Evolutionary conservation across 106 monocot genomes (phyloP).

Genomic region (Phalaenopsis equestris): DNA sequence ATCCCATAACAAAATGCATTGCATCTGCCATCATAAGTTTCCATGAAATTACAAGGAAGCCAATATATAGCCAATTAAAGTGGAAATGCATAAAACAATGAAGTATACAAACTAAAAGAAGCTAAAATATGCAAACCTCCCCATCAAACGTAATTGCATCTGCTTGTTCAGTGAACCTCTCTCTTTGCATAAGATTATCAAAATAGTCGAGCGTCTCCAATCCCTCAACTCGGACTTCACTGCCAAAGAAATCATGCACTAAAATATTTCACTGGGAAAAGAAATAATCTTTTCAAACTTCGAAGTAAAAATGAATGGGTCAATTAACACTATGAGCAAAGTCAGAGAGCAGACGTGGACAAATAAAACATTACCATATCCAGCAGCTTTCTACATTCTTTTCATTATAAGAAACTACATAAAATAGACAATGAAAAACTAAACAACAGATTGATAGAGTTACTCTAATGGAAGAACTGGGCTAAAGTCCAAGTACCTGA

Average conservation of each 20-base stretch:
- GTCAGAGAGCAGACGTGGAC: neutral
- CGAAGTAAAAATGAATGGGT: neutral
- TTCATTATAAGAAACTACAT: neutral
- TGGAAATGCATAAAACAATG: neutral
- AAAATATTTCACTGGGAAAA: neutral
- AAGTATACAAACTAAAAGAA: neutral
- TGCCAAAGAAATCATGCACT: constrained; percentile 18
- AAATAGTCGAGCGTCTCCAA: constrained; percentile 72
- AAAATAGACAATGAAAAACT: neutral
- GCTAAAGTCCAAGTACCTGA: constrained; percentile 30
- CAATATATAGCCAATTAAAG: neutral
- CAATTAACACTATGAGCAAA: neutral
- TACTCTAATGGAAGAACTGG: neutral
- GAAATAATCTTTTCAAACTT: neutral
- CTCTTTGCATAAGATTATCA: constrained; percentile 40
- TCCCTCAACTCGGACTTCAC: constrained; percentile 70
- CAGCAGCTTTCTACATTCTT: neutral
- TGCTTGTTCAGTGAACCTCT: constrained; percentile 54
- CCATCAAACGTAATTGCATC: constrained; percentile 71
- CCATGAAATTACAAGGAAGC: neutral
- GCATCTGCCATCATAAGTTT: neutral
- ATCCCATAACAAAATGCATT: neutral
- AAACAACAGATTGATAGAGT: neutral
- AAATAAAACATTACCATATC: constrained; percentile 1
- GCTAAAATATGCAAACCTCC: constrained; percentile 28